phyloP scores from a whole-genome alignment of 1,139 yeast genomes.

The Saccharomyces pastorianus region DNA sequence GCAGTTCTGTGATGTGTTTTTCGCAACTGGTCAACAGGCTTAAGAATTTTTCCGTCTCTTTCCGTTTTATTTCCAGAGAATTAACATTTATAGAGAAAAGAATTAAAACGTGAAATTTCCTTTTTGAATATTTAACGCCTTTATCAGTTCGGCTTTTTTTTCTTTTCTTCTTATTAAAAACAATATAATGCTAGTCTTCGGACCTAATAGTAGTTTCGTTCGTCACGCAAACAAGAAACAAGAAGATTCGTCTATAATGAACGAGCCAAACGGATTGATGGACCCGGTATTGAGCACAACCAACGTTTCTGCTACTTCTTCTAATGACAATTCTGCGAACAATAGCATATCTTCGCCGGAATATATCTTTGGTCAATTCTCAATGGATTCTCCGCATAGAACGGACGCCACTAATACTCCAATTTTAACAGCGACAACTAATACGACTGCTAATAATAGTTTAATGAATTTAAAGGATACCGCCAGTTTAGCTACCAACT shows the following conservation, averaged over 20 bases:
- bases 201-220: neutral
- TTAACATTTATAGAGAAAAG: neutral
- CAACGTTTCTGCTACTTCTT: conserved; percentile 5
- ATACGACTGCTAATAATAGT: conserved; percentile 11
- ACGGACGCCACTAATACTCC: conserved; percentile 4
- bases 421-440: neutral
- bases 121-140: neutral
- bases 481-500: neutral
- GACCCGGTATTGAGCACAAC: conserved; percentile 4
- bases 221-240: neutral
- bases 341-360: conserved; percentile 7
- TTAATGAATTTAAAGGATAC: conserved; percentile 7
- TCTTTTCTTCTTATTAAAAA: neutral
- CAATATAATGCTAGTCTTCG: neutral
- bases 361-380: conserved; percentile 3
- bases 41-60: neutral
- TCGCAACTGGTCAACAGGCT: neutral
- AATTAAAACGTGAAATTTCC: neutral
- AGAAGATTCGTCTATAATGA: neutral
- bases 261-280: neutral
- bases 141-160: neutral
- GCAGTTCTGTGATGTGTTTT: neutral
- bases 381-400: conserved; percentile 5
- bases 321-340: conserved; percentile 2
- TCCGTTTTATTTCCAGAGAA: neutral